Evolutionary conservation across 2,329 filamentous ascomycete genomes (phyloP), one percentile per base, ranked within the genome.

Genomic region (Hypomyces perniciosus): DNA sequence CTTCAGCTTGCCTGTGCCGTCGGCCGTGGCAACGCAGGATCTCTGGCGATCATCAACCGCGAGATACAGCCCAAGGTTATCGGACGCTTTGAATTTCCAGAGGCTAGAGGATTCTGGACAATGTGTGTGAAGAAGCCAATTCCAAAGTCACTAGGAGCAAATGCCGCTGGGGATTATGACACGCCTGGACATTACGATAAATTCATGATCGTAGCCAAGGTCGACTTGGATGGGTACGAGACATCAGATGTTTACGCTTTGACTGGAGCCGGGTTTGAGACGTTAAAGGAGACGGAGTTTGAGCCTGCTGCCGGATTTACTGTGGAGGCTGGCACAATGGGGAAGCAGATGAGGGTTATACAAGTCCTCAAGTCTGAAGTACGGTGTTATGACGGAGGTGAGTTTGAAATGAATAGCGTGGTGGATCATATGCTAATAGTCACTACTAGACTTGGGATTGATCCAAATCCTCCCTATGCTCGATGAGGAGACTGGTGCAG

Each of bases 381-480:
- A 27, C 81, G 92, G 53, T 92, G 86, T 54, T 99, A 96, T 61
- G 91, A 97, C 66, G 85, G 85, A 68, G 85, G 89, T 92, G 68
- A 77, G 84, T 76, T 41, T 43, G 49, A 34, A 34, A 33, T 6
- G n/a, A 20, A 26, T 9, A 12, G 5, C 2, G 8, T 3, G 40
- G 26, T 29, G 12, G 6, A 3, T 26, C 7, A 28, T 12, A n/a
- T 7, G 10, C 42, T 27, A 27, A 37, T 43, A 33, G 42, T 2
- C 12, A 8, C 13, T 28, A 13, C 1, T 61, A 90, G 89, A 95
- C 66, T 80, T 99, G 53, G 88, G 86, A 8, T 78, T 99, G 48
- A 85, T 85, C 42, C 92, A 97, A 62, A 97, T 99, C 49, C 79
- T 96, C 45, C 90, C 91, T 1, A 90, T 97, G 79, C 81, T 89